These are phyloP conservation scores for Picea glauca DNA, from an alignment of 75 land plant genomes.

Conservation along the genomic window DNA sequence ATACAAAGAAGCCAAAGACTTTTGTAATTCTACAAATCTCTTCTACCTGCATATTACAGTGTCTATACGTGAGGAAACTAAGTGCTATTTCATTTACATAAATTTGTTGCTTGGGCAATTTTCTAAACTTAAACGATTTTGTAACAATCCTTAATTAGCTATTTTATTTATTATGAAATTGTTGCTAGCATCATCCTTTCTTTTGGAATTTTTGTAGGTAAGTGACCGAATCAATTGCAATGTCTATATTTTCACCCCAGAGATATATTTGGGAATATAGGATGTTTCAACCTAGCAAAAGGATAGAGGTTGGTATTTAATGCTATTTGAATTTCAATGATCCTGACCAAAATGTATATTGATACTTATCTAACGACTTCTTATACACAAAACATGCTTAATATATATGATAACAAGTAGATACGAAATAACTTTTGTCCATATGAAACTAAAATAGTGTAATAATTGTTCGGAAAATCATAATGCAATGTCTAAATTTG, in stretches of 20 bases:
- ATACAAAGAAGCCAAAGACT: constrained; percentile 96
- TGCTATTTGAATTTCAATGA: neutral
- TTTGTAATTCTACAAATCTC: constrained; percentile 56
- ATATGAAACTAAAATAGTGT: neutral
- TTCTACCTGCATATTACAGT: neutral
- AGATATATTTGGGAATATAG: constrained; percentile 74
- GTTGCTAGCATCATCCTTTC: neutral
- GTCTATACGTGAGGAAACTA: too few species aligned
- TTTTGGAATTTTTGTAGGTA: constrained; percentile 44
- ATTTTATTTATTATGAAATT: neutral
- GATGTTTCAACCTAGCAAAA: constrained; percentile 48
- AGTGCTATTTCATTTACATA: neutral
- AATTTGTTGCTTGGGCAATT: neutral
- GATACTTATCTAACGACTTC: too few species aligned
- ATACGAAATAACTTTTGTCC: neutral
- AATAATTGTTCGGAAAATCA: neutral
- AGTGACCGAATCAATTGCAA: constrained; percentile 91
- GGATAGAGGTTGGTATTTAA: constrained; percentile 56
- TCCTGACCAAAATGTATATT: neutral
- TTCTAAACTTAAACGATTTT: neutral
- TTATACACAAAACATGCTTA: too few species aligned
- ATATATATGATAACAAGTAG: too few species aligned
- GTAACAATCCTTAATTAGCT: neutral
- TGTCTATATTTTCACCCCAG: constrained; percentile 87
- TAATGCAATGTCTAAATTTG: neutral